Base-by-base conservation (phyloP, 2,329 filamentous ascomycete genomes). In the Neobulgaria alba region DNA sequence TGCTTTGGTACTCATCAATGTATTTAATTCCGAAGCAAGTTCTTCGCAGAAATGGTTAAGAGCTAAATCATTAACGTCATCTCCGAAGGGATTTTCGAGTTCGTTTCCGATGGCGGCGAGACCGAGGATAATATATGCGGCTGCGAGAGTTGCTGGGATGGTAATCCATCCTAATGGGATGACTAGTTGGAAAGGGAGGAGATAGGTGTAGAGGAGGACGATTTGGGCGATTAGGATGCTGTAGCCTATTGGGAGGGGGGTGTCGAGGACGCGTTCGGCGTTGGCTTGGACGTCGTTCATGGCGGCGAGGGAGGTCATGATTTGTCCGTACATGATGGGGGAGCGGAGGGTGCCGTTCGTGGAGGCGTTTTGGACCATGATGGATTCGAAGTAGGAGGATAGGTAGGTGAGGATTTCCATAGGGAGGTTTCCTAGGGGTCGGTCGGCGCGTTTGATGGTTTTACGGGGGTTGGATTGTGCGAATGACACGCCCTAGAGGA, bases 201-300 rank as follows among this genome's bases (percentile, higher is more conserved):
- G 71, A 52, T 87, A 65, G 39, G 92, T 79, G 63, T 92, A 93
- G 38, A 88, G 74, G 77, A 84, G 89, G 21, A 86, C 86, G 57
- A 92, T 90, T 60, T 93, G 86, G 15, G 80, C 79, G 59, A 92
- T 89, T 54, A 85, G 77, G 54, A 93, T 92, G 50, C 75, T 78
- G 67, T 93, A 93, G 34, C 85, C 86, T 41, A 88, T 73, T 2
- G 86, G 86, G 0, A 93, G 72, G 1, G 86, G 86, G 0, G 86
- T 93, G 60, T 82, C 84, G 21, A 90, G 75, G 15, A 93, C 79
- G 47, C 86, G 81, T 57, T 92, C 85, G 35, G 79, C 79, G 43
- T 80, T 79, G 12, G 76, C 75, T 51, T 87, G 67, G 41, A 80
- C 74, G 50, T 93, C 86, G 57, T 84, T 85, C 39, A 93, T 66